These are phyloP conservation scores for Chenopodium album DNA, from an alignment of 148 eudicot species.

Conservation along the genomic window DNA sequence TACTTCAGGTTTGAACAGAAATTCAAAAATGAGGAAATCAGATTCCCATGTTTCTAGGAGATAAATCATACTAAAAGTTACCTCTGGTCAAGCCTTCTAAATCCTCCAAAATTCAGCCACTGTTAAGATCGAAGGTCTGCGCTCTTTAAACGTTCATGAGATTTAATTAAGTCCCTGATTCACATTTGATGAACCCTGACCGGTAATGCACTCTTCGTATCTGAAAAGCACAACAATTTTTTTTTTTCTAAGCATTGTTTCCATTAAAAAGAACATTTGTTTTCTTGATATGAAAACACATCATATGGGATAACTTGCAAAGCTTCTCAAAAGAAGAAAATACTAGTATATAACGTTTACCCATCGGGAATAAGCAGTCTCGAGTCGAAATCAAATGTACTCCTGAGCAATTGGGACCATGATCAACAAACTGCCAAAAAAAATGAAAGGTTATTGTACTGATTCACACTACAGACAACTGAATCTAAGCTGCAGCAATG, in stretches of 20 bases:
- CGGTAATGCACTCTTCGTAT: too few relatives aligned
- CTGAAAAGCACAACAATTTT: background rate
- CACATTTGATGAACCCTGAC: background rate
- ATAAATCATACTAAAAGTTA: background rate
- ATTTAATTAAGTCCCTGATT: background rate
- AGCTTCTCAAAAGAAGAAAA: background rate
- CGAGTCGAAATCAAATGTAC: background rate
- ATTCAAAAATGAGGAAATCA: background rate
- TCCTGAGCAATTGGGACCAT: background rate
- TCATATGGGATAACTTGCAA: background rate
- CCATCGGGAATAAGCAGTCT: background rate
- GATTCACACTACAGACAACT: background rate
- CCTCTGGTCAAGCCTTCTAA: background rate
- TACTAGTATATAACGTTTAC: background rate
- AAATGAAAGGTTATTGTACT: background rate
- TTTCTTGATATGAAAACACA: background rate
- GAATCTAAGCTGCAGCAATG: background rate
- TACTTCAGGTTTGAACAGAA: background rate
- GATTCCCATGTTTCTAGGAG: background rate
- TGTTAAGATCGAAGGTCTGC: background rate
- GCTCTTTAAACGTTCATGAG: background rate
- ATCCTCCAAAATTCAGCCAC: background rate
- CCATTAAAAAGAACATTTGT: too few relatives aligned
- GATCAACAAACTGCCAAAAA: slow-evolving; percentile 13
- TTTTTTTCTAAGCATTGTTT: background rate